These are phyloP conservation scores for Tolypocladium sp. DNA, from an alignment of 2,329 filamentous ascomycete genomes.

Conservation along the genomic window DNA sequence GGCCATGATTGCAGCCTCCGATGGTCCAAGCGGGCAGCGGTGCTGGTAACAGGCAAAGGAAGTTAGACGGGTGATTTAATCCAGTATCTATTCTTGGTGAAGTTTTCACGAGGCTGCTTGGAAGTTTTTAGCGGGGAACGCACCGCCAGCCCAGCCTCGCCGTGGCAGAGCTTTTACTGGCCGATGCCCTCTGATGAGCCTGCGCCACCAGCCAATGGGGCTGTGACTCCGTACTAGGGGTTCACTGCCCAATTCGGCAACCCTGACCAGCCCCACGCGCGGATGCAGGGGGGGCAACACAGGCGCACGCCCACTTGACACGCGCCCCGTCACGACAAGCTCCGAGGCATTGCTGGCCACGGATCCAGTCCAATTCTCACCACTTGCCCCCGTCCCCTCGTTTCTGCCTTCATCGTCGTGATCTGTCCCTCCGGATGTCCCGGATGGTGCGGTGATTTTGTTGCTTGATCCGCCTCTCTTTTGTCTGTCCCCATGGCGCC, in stretches of 20 bases:
- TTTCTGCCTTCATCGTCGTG: background rate
- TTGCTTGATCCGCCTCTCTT: constrained; percentile 9
- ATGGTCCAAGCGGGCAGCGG: background rate
- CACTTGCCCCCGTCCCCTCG: constrained; percentile 4
- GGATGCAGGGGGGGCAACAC: background rate
- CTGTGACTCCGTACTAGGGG: background rate
- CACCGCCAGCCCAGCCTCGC: constrained; percentile 1
- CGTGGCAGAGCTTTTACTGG: background rate
- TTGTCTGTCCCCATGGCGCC: constrained; percentile 20
- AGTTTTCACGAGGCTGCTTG: constrained; percentile 13
- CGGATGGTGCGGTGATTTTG: constrained; percentile 19
- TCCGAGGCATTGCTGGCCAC: constrained; percentile 4
- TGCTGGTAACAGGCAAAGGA: background rate
- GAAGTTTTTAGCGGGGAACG: constrained; percentile 14
- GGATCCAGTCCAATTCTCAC: constrained; percentile 2
- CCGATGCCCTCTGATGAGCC: background rate
- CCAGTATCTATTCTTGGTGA: background rate
- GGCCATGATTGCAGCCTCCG: constrained; percentile 48
- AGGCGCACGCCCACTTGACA: background rate
- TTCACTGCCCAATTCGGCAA: background rate
- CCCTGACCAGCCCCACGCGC: background rate
- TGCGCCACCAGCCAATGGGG: background rate
- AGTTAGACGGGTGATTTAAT: background rate
- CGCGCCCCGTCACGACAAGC: constrained; percentile 6
- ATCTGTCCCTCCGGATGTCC: constrained; percentile 15